These are phyloP conservation scores for Clarireedia hainanense DNA, from an alignment of 2,329 filamentous ascomycete species.

Conservation along the genomic window DNA sequence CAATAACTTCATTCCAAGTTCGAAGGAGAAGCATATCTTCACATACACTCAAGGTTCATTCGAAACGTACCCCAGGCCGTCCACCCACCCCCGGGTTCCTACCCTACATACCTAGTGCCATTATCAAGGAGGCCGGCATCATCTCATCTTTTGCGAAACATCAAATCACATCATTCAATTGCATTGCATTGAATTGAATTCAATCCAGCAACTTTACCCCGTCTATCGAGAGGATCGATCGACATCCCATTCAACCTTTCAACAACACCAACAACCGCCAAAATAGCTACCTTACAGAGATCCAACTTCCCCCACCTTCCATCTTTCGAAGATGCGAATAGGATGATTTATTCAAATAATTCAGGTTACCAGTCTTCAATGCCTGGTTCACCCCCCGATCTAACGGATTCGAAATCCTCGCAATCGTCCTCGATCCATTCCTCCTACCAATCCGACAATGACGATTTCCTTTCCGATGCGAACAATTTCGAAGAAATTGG, in stretches of 20 bases:
- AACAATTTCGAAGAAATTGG: constrained; percentile 92
- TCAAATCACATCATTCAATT: not conserved
- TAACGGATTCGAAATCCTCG: constrained; percentile 80
- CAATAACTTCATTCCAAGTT: no score
- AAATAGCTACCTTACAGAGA: constrained; percentile 28
- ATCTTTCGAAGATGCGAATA: constrained; percentile 27
- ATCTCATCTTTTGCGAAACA: constrained; percentile 1
- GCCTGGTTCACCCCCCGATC: constrained; percentile 66
- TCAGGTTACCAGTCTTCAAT: constrained; percentile 18
- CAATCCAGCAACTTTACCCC: not conserved
- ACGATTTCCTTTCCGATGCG: constrained; percentile 61
- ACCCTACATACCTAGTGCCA: not conserved
- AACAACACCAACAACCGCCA: constrained; percentile 18
- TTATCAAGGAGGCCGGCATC: not conserved
- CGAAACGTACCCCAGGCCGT: not conserved
- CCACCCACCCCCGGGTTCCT: not conserved
- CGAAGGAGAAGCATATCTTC: not conserved
- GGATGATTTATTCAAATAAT: constrained; percentile 18
- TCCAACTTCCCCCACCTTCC: constrained; percentile 14
- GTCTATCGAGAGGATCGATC: not conserved
- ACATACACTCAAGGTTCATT: not conserved
- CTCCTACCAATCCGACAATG: constrained; percentile 64
- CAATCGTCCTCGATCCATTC: constrained; percentile 87
- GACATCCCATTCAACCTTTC: not conserved
- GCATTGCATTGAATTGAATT: not conserved